Evolutionary conservation across 1,284 basidiomycete genomes (phyloP), one percentile per base, ranked within the genome.

Genomic region (Ceratobasidium sp.): DNA sequence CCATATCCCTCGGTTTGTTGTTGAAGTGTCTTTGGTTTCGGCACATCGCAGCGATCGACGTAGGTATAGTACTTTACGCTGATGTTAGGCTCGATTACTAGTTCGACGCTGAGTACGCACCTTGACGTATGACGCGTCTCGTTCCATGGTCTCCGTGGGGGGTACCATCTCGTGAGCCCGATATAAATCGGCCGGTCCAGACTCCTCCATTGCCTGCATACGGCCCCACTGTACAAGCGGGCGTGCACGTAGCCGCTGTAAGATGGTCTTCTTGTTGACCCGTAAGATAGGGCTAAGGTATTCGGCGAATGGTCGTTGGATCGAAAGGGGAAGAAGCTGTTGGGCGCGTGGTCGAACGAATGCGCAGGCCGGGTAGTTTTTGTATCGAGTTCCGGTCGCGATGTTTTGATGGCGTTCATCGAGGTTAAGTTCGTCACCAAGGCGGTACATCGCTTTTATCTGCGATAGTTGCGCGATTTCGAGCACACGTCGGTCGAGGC

Each of bases 401-500:
- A 51, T 49, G 51, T 68, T 53, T 67, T 13, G 33, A 55, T 44
- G 72, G 20, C n/a, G 53, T 12, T 51, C 20, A 39, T 53, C 81
- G 64, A 53, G 64, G 53, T 72, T 40, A 20, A 81, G 78, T 28
- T 79, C 55, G 10, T 81, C 78, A 0, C 23, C n/a, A 1, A 82
- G 49, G 46, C 79, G 68, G 63, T 83, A 84, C 1, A 58, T 81
- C 33, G 0, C 81, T 53, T 78, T 81, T 39, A 85, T 80, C 7
- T 84, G 83, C 0, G 61, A 61, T 0, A 85, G 80, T 9, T 82
- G 82, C 0, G 81, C 82, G 4, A 53, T 46, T 20, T 82, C 79
- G 5, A 82, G 42, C 1, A 85, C 70, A 23, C 79, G 79, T 3
- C 78, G 79, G 73, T 84, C 80, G 2, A 86, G 73, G 28, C 78